Conservation (phyloP, 306 rosid genomes). For the Quercus variabilis region DNA sequence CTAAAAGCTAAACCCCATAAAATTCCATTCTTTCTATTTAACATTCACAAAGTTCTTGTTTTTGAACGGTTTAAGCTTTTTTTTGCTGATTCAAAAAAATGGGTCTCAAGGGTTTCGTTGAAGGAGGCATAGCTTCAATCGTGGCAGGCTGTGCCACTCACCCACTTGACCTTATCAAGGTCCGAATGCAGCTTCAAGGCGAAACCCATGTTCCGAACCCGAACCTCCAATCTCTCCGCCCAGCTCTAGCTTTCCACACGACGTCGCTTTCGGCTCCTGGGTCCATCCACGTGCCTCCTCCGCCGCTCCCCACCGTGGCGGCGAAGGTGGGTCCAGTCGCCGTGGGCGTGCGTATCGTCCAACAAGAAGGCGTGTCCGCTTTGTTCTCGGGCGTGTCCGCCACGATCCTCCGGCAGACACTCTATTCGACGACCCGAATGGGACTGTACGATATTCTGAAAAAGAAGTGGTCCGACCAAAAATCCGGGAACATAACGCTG, state of each 20-base stretch:
- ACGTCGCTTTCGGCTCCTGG: slow-evolving; percentile 4
- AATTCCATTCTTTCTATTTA: background rate
- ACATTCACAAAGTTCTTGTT: too few relatives aligned
- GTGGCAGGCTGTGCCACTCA: slow-evolving; percentile 74
- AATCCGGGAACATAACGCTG: slow-evolving; percentile 41
- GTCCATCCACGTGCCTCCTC: slow-evolving; percentile 27
- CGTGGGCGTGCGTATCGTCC: slow-evolving; percentile 54
- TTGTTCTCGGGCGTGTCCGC: slow-evolving; percentile 79
- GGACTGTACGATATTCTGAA: slow-evolving; percentile 71
- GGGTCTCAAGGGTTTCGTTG: slow-evolving; percentile 67
- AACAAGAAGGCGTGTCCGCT: slow-evolving; percentile 59
- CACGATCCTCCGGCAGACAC: slow-evolving; percentile 69
- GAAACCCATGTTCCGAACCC: slow-evolving; percentile 36
- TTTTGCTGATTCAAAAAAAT: slow-evolving; percentile 21
- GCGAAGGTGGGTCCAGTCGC: slow-evolving; percentile 48
- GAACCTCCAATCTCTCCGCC: slow-evolving; percentile 37
- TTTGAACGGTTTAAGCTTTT: background rate
- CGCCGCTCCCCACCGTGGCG: background rate
- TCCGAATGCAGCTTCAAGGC: slow-evolving; percentile 87
- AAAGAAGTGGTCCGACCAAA: slow-evolving; percentile 61
- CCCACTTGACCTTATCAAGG: slow-evolving; percentile 68
- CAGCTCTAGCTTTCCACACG: slow-evolving; percentile 44
- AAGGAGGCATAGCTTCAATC: slow-evolving; percentile 76
- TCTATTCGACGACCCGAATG: slow-evolving; percentile 83
- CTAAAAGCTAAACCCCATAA: background rate